Conservation (phyloP, 129 eudicot species). For the Glebionis coronaria region DNA sequence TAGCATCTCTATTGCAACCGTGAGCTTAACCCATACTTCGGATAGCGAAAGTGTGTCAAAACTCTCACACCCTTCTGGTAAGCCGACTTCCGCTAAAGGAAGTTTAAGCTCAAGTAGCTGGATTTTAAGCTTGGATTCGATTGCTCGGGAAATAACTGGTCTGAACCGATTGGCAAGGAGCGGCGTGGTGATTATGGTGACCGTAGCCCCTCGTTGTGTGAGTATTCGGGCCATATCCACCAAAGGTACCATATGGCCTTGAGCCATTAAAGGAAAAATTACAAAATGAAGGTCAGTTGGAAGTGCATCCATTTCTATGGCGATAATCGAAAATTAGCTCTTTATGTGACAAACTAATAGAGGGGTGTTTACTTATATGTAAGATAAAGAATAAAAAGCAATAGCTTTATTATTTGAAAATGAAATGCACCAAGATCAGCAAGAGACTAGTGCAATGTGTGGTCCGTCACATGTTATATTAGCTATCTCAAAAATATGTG, state of each 20-base stretch:
- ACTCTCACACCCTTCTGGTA: constrained; percentile 50
- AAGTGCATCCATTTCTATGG: constrained; percentile 18
- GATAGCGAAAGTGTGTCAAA: constrained; percentile 34
- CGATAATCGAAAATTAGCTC: no score
- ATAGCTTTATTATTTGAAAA: no score
- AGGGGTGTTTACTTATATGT: no score
- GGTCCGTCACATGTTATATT: no score
- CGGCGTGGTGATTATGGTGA: constrained; percentile 51
- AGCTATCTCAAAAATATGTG: no score
- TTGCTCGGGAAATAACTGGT: constrained; percentile 30
- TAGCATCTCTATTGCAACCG: constrained; percentile 27
- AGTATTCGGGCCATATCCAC: constrained; percentile 43
- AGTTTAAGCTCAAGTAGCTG: constrained; percentile 28
- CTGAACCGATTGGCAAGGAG: constrained; percentile 29
- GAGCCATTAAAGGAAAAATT: constrained; percentile 47
- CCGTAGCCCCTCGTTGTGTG: constrained; percentile 35
- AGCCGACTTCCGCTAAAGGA: constrained; percentile 32
- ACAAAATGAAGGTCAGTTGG: constrained; percentile 35
- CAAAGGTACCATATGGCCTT: constrained; percentile 62
- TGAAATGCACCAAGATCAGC: no score
- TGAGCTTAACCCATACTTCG: constrained; percentile 4
- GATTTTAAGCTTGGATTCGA: constrained; percentile 28
- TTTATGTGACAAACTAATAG: no score
- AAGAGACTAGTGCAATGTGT: no score
- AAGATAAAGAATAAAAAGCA: no score